Evolutionary conservation across 2,329 filamentous ascomycete genomes (phyloP), one percentile per base, ranked within the genome.

Genomic region (Neopestalotiopsis clavispora): DNA sequence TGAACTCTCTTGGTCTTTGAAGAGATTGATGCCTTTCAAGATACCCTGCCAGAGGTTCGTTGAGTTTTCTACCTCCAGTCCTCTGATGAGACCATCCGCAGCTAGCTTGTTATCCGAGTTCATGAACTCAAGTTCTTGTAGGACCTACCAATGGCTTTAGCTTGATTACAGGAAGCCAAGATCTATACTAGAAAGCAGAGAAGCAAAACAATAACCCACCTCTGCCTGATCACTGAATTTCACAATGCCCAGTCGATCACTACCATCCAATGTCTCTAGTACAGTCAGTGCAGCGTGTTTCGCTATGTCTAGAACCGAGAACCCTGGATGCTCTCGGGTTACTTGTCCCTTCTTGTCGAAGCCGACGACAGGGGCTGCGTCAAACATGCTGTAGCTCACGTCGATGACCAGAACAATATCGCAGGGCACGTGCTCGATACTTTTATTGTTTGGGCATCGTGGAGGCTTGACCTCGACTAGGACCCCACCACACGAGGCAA

Each of bases 351-450:
- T 80, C 14, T 81, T 82, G 1, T 75, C 71, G 3, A 74, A 74
- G 10, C 73, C 73, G 0, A 87, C 85, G 0, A 85, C 80, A 0
- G 84, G 85, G 0, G 88, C 88, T 1, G 77, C 72, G 0, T 69
- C 66, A 1, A 69, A 65, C 89, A 91, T 91, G 77, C 87, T 90
- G 0, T 80, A 82, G 0, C 89, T 91, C 14, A 90, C 82, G 73
- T 91, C 89, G 67, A 91, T 89, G 17, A 88, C 87, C 2, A 91
- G 81, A 2, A 90, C 88, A 40, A 91, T 86, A 70, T 90, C 88
- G 74, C 86, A 89, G 1, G 87, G 84, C 0, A 85, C 80, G 73
- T 87, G 85, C 6, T 73, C 67, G 0, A 79, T 70, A 0, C 71
- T 56, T 1, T 62, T 28, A 2, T 72, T 20, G 0, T 56, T 34